Base-by-base conservation (phyloP, 2,329 filamentous ascomycete species). In the Trichoderma aggressivum region DNA sequence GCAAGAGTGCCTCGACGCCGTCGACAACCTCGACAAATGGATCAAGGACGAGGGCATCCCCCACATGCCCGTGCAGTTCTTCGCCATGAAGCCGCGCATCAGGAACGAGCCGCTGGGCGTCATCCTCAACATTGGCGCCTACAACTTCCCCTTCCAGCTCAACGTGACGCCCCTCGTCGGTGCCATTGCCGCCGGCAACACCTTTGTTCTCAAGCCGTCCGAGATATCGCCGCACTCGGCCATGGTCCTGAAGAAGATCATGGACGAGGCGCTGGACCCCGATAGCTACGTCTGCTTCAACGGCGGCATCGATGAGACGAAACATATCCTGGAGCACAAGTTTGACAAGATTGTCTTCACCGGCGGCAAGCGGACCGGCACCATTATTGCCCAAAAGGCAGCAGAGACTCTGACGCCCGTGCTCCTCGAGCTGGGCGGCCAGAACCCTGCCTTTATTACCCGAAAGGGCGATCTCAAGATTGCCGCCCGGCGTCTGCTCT, bases 281-380 rank as follows among this genome's bases (percentile, higher is more conserved):
- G 88, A 89, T 18, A 91, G 90, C 75, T 98, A 94, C 82, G 84
- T 85, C 43, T 88, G 94, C 71, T 85, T 98, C 75, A 96, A 98
- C 79, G 96, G 96, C 72, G 90, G 85, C 32, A 83, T 97, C 24
- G 86, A 91, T 5, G 94, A 97, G 85, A 94, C 92, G 5, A 93
- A 92, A 59, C 90, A 90, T 14, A 84, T 98, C 58, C 87, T 99
- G 39, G 89, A 95, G 71, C 89, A 94, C 84, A 95, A 95, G 81
- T 99, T 94, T 91, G 94, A 97, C 84, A 98, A 98, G 87, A 97
- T 99, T 78, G 94, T 96, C 85, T 99, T 97, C 84, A 99, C 96
- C 1, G 96, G 96, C 69, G 91, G 90, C 77, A 87, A 87, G 66
- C 84, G 80, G 32, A 94, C 98, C 21, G 96, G 93, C 78, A 94